A percentile compares a stretch with the other conserved stretches of the same genome.
Conservation (phyloP, 805 yeast genomes). For the Hanseniaspora nectarophila region DNA sequence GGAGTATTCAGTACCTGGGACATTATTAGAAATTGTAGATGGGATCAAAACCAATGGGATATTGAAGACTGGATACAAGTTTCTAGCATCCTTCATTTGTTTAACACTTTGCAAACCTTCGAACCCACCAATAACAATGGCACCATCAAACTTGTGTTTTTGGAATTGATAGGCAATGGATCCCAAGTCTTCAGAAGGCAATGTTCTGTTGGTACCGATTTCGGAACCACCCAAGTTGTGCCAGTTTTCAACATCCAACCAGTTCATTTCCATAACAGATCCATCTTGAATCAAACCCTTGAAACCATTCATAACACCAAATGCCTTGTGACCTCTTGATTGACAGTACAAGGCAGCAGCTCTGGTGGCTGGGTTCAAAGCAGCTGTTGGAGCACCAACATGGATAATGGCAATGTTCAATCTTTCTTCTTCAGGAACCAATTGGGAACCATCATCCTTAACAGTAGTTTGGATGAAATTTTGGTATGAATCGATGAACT, state of each 20-base stretch:
- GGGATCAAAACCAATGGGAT: constrained; percentile 72
- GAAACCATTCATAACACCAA: constrained; percentile 87
- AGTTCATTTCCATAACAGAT: constrained; percentile 56
- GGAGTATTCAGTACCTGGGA: constrained; percentile 72
- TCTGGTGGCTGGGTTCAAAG: constrained; percentile 81
- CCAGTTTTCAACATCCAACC: constrained; percentile 87
- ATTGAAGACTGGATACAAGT: constrained; percentile 64
- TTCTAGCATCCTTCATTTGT: constrained; percentile 67
- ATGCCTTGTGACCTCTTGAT: constrained; percentile 81
- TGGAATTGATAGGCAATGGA: constrained; percentile 87
- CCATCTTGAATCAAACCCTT: constrained; percentile 85
- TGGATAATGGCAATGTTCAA: constrained; percentile 74
- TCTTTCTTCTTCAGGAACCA: constrained; percentile 47
- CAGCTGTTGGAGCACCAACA: constrained; percentile 97
- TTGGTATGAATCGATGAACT: constrained; percentile 50
- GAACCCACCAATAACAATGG: constrained; percentile 87
- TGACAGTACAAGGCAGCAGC: constrained; percentile 85
- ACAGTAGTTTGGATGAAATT: constrained; percentile 58
- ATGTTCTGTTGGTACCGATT: constrained; percentile 85
- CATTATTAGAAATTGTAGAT: constrained; percentile 69
- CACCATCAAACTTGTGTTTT: constrained; percentile 75
- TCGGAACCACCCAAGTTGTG: constrained; percentile 86
- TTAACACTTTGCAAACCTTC: constrained; percentile 86
- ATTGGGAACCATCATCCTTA: constrained; percentile 46
- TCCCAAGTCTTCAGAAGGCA: constrained; percentile 79